A percentile compares a stretch with the other conserved stretches of the same genome.
phyloP scores from a whole-genome alignment of 129 eudicot species.

The Ambrosia artemisiifolia region DNA sequence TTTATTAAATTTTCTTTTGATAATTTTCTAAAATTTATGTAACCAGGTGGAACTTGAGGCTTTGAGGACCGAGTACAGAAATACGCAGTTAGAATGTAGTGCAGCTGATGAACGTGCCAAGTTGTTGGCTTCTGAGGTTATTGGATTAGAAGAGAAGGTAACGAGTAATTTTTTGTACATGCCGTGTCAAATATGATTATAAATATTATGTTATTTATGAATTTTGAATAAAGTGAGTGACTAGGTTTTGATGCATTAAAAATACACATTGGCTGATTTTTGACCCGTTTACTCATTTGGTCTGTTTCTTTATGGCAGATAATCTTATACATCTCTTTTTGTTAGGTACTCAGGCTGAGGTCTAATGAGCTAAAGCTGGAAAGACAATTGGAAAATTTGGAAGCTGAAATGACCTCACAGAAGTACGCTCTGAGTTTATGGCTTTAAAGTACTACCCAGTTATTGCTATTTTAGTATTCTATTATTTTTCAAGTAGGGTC shows the following conservation, averaged over 20 bases:
- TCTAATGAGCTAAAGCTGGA: conserved; percentile 91
- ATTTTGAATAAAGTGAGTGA: neutral
- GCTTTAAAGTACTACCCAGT: conserved; percentile 23
- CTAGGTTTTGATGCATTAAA: neutral
- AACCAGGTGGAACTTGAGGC: conserved; percentile 84
- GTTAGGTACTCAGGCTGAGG: conserved; percentile 87
- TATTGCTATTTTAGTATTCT: conserved; percentile 6
- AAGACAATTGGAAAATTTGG: conserved; percentile 72
- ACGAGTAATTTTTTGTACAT: too few species aligned
- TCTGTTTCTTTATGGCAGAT: conserved; percentile 2
- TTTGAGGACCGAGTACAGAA: conserved; percentile 58
- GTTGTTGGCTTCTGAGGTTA: conserved; percentile 96
- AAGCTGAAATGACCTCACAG: conserved; percentile 74
- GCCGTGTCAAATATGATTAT: neutral
- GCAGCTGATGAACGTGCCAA: conserved; percentile 99
- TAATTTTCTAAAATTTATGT: conserved; percentile 9
- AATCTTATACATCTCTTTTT: neutral
- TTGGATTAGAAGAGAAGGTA: conserved; percentile 98
- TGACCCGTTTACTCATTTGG: neutral
- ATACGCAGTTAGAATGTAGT: conserved; percentile 82
- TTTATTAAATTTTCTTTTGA: neutral
- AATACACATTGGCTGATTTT: neutral
- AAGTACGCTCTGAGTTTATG: conserved; percentile 47
- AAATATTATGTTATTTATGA: neutral
- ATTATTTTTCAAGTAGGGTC: neutral